Base-by-base conservation (phyloP, 2,329 filamentous ascomycete species). In the Thielaviopsis euricoi region DNA sequence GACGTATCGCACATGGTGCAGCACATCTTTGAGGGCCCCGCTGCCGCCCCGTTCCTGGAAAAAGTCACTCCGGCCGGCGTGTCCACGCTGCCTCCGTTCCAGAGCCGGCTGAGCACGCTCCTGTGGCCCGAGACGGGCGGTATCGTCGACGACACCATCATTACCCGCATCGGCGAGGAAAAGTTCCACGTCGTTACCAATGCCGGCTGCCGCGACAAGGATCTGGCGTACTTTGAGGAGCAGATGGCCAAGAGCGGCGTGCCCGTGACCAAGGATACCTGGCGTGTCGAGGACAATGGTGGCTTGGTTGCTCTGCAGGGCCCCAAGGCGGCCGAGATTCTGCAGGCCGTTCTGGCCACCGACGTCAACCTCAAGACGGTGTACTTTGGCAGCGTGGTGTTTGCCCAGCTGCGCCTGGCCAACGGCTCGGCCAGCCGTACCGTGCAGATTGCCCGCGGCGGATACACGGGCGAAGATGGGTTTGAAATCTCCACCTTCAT, bases 1-100 rank as follows among this genome's bases (percentile, higher is more conserved):
- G 93, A 98, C 71, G 93, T 97, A 57, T 86, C 86, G 69, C 93
- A 97, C 74, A 97, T 97, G 91, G 89, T 85, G 62, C 90, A 95
- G 73, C 89, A 95, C 70, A 79, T 83, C 63, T 82, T 98, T 68
- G 81, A 81, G 55, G 93, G 93, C 0, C 82, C 88, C 6, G 86
- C 86, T 37, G 90, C 88, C 5, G 78, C 85, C 25, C 80, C 80
- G 4, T 93, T 97, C 68, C 79, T 98, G 40, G 83, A 95, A 74
- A 82, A 76, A 63, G 76, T 98, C 61, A 95, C 90, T 0, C 93
- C 93, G 0, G 83, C 85, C 13, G 81, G 82, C 51, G 75, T 93
- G 55, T 75, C 77, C 53, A 74, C 76, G 37, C 78, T 95, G 61
- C 73, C 74, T 26, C 68, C 74, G 49, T 82, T 89, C 73, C 78